Evolutionary conservation across 495 filamentous ascomycete genomes (phyloP), one percentile per base, ranked within the genome.

Genomic region (Rhizodiscina lignyota): DNA sequence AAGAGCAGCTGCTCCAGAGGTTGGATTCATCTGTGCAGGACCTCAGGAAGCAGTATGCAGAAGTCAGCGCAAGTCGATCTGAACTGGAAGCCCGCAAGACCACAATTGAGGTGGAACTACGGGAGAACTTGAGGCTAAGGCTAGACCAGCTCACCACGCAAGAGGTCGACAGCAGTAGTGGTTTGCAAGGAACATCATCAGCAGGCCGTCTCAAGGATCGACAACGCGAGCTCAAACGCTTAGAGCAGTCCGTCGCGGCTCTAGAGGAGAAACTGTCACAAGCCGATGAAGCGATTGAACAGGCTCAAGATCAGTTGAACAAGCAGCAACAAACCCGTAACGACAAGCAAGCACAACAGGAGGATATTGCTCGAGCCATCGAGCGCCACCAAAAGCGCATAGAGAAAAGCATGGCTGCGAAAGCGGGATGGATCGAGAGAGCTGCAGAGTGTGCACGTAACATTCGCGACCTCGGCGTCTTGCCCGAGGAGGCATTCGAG

Each of bases 401-500:
- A 67, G 87, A 94, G 51, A 89, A 83, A 60, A 83, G 75, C 47
- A 81, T 89, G 56, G 74, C 81, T 36, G 87, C 84, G 59, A 81
- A 80, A 48, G 77, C 83, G 3, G 62, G 83, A 0, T 63, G 94
- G 27, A 72, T 68, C 18, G 69, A 78, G 44, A 76, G 82, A 49
- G 77, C 76, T 4, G 66, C 71, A 2, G 87, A 93, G 48, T 81
- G 79, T 41, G 71, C 72, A 27, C 73, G 79, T 43, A 89, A 87
- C 37, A 94, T 99, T 42, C 75, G 85, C 36, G 83, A 94, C 44
- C 64, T 99, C 5, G 89, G 89, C 45, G 84, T 89, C 18, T 66
- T 99, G 11, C 91, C 89, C 2, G 85, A 96, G 30, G 85, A 92
- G 43, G 89, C 89, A 2, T 92, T 93, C 48, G 80, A 78, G 32